Percentiles rank a stretch among this genome's conserved stretches.
These are phyloP conservation scores for Akanthomyces dipterigenus DNA, from an alignment of 2,329 filamentous ascomycete species.

Conservation along the genomic window DNA sequence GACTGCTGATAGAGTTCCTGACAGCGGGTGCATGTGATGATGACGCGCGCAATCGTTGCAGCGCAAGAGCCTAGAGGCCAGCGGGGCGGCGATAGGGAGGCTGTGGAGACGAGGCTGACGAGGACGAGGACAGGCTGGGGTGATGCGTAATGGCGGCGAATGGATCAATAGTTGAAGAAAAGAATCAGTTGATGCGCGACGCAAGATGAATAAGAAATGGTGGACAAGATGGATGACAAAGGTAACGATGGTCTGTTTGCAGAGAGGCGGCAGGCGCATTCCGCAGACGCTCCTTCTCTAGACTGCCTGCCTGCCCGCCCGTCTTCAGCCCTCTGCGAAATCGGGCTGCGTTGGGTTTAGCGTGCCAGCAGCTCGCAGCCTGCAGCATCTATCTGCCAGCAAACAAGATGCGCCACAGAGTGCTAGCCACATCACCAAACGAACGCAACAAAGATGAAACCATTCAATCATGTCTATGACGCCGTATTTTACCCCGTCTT, in stretches of 20 bases:
- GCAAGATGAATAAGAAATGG: not conserved
- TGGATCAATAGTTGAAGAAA: not conserved
- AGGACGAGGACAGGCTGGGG: not conserved
- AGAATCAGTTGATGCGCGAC: not conserved
- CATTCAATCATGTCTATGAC: not conserved
- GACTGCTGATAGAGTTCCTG: too few species aligned
- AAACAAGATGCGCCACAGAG: not conserved
- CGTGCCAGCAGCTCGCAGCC: not conserved
- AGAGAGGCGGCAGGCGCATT: not conserved
- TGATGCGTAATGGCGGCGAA: not conserved
- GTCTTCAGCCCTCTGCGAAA: not conserved
- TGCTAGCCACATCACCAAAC: not conserved
- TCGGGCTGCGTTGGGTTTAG: constrained; percentile 8
- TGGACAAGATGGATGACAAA: not conserved
- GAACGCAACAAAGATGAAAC: not conserved
- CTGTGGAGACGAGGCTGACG: constrained; percentile 12
- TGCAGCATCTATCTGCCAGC: not conserved
- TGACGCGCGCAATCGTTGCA: constrained; percentile 9
- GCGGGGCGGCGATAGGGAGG: constrained; percentile 5
- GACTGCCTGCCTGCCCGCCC: not conserved
- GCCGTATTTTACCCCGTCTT: not conserved
- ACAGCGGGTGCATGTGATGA: constrained; percentile 12
- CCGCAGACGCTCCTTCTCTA: not conserved
- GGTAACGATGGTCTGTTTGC: not conserved
- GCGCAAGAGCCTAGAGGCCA: constrained; percentile 3